These are phyloP conservation scores for Hortaea sp. DNA, from an alignment of 2,329 filamentous ascomycete species.

Conservation along the genomic window DNA sequence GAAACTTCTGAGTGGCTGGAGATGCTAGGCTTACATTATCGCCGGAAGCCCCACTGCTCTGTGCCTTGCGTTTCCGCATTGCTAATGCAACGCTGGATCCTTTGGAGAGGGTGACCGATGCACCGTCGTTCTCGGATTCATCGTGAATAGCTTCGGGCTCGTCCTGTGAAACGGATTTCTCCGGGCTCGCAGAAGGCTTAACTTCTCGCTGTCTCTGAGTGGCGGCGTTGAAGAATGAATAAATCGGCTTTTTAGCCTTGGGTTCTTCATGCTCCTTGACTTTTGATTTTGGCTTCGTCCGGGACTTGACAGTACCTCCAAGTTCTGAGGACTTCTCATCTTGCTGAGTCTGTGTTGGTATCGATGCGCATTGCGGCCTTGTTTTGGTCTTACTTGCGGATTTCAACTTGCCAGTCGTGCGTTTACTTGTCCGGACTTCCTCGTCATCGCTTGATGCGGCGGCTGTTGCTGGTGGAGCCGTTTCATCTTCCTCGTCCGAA, in stretches of 20 bases:
- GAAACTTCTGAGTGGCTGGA: slow-evolving; percentile 34
- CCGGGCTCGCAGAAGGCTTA: slow-evolving; percentile 30
- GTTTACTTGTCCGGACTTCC: slow-evolving; percentile 7
- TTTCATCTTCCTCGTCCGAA: slow-evolving; percentile 16
- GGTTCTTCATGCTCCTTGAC: slow-evolving; percentile 23
- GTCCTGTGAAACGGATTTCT: slow-evolving; percentile 25
- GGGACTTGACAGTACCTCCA: slow-evolving; percentile 5
- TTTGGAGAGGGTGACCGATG: slow-evolving; percentile 17
- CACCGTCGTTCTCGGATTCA: slow-evolving; percentile 20
- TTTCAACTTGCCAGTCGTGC: slow-evolving; percentile 13
- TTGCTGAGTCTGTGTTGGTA: slow-evolving; percentile 3
- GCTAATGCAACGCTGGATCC: slow-evolving; percentile 24
- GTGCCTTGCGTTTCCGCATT: slow-evolving; percentile 25
- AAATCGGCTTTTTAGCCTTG: slow-evolving; percentile 33
- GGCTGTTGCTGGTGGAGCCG: not conserved
- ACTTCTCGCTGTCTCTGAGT: slow-evolving; percentile 29
- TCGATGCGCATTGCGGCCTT: not conserved
- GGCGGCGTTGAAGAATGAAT: slow-evolving; percentile 39
- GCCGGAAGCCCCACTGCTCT: slow-evolving; percentile 9
- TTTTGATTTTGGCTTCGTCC: slow-evolving; percentile 10
- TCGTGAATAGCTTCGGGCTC: slow-evolving; percentile 23
- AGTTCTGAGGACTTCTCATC: slow-evolving; percentile 7
- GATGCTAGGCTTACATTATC: slow-evolving; percentile 7
- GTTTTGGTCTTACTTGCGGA: slow-evolving; percentile 10
- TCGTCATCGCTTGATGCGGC: slow-evolving; percentile 4